Conservation (phyloP, 192 early-diverging fungal species). For the Anaeromyces robustus region DNA sequence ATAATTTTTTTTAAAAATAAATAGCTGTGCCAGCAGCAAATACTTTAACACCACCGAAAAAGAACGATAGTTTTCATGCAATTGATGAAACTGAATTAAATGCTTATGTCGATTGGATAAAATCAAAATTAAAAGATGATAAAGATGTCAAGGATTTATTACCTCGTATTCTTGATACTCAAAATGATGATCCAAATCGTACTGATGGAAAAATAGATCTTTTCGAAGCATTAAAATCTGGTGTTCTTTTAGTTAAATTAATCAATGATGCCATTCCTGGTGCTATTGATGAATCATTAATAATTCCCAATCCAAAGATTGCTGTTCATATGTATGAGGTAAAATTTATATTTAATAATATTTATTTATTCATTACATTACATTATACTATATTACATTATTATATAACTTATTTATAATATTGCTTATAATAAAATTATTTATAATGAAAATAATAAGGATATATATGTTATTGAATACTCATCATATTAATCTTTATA, state of each 20-base stretch:
- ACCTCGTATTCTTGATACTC: neutral
- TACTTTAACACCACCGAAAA: neutral
- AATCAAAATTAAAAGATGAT: neutral
- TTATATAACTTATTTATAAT: too few relatives aligned
- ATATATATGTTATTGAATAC: too few relatives aligned
- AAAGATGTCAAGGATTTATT: neutral
- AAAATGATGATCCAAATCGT: neutral
- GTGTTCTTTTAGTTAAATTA: neutral
- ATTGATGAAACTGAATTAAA: neutral
- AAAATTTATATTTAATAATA: neutral
- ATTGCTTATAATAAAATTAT: too few relatives aligned
- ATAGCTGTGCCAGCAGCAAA: neutral
- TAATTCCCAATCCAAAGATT: neutral
- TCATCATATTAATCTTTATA: too few relatives aligned
- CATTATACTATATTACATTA: too few relatives aligned
- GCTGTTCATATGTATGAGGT: neutral
- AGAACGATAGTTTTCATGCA: neutral
- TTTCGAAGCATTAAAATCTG: neutral
- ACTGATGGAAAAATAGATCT: neutral
- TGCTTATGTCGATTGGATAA: neutral
- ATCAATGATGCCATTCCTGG: neutral
- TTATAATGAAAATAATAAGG: too few relatives aligned
- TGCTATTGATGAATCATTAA: neutral
- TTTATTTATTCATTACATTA: too few relatives aligned
- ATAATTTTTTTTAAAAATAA: neutral